Base-by-base conservation (phyloP, 148 eudicot species). In the Fagopyrum homotropicum region DNA sequence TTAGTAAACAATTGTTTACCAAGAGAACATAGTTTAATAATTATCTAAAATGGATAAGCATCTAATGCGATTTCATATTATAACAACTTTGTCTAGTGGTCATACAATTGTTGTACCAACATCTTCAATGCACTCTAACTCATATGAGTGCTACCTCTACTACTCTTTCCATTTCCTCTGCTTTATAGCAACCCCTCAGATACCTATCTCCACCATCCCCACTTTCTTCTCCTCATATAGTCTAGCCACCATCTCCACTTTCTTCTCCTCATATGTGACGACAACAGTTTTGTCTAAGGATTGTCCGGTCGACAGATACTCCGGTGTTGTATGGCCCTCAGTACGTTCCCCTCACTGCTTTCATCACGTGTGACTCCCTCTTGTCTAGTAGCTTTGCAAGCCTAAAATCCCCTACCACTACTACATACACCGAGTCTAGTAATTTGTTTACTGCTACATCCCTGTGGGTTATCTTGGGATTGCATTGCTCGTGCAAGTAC, bases 351-450 rank as follows among this genome's bases (percentile, higher is more conserved):
- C 98, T 91, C 16, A 94, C 98, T 56, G 98, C 98, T 40, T 97
- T 94, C 29, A 93, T 94, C 64, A 94, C 92, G 79, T 94, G 98
- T 66, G 98, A 88, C 69, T 91, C 98, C 59, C 85, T 82, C 70
- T 82, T 82, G 76, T 94, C 98, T 77, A 94, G 84, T 45, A 94
- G 88, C 90, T 94, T 94, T 54, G 98, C 98, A 4, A 94, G 96
- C 69, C 98, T 97, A 83, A 94, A 94, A 87, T 94, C 98, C 16
- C 98, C 98, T 54, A 94, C 98, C 30, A 94, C 90, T 14, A 96
- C 98, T 85, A 91, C 97, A 75, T 87, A 94, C 49, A 74, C 85
- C 73, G 90, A 90, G 78, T 94, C 98, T 3, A 94, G 93, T 75
- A 94, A 84, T 60, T 91, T 90, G 59, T 94, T 94, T 61, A 96